phyloP scores from a whole-genome alignment of 2,329 filamentous ascomycete genomes.

The Colletotrichum phormii region DNA sequence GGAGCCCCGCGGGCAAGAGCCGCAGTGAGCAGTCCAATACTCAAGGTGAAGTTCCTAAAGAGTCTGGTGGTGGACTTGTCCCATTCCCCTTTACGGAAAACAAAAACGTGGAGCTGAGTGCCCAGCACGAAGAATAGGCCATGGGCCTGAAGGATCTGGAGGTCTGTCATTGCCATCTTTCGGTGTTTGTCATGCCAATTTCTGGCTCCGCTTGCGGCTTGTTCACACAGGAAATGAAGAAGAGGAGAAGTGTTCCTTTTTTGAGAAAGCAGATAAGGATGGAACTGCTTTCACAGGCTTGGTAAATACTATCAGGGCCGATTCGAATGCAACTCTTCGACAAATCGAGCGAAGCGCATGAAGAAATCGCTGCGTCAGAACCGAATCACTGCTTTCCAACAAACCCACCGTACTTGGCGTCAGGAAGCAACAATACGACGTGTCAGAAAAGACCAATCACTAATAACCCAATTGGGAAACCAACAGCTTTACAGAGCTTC shows the following conservation, averaged over 20 bases:
- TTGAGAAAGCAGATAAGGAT: not conserved
- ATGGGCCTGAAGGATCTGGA: not conserved
- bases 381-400: not conserved
- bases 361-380: not conserved
- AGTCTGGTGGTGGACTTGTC: slow-evolving; percentile 38
- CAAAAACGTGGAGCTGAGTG: slow-evolving; percentile 36
- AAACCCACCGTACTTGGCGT: not conserved
- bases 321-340: not conserved
- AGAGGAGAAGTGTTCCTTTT: too few species aligned
- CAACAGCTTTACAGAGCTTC: not conserved
- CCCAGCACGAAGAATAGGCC: slow-evolving; percentile 27
- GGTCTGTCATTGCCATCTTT: not conserved
- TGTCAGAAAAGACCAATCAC: not conserved
- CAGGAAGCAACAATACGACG: not conserved
- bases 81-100: slow-evolving; percentile 44
- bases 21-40: slow-evolving; percentile 12
- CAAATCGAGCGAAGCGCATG: not conserved
- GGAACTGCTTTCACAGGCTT: too few species aligned
- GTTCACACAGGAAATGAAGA: not conserved
- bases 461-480: not conserved
- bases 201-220: not conserved
- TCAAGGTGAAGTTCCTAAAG: slow-evolving; percentile 20
- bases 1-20: slow-evolving; percentile 8
- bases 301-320: not conserved
- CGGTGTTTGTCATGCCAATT: not conserved